Evolutionary conservation across 2,329 filamentous ascomycete genomes (phyloP).

Genomic region (Dothidotthia symphoricarpi): DNA sequence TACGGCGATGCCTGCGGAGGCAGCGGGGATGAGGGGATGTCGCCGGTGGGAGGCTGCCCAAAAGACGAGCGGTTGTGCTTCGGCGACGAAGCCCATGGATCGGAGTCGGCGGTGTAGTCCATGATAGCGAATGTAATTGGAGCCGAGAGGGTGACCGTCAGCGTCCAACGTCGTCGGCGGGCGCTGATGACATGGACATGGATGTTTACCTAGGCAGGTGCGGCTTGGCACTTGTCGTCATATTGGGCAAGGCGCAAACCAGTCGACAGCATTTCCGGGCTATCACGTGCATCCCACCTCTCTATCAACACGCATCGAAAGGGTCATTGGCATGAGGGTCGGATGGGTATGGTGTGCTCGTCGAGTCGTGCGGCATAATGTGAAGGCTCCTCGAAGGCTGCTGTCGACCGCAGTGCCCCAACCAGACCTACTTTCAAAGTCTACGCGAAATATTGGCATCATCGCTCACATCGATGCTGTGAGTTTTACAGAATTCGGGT

Average conservation of each 20-base stretch:
- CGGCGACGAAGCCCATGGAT: constrained; percentile 64
- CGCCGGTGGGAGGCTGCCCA: constrained; percentile 45
- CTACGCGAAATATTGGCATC: constrained; percentile 94
- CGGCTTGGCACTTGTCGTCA: constrained; percentile 18
- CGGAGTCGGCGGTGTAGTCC: constrained; percentile 60
- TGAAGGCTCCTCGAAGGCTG: constrained; percentile 29
- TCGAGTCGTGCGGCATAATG: constrained; percentile 35
- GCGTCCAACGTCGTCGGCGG: constrained; percentile 17
- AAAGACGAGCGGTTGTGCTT: constrained; percentile 52
- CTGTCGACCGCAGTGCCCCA: constrained; percentile 28
- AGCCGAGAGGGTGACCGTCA: constrained; percentile 18
- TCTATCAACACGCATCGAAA: constrained; percentile 6
- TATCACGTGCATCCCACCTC: constrained; percentile 26
- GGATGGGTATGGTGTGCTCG: constrained; percentile 37
- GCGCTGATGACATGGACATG: constrained; percentile 21
- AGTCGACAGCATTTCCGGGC: constrained; percentile 9
- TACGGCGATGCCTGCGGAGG: constrained; percentile 43
- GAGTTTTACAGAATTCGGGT: constrained; percentile 27
- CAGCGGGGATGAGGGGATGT: constrained; percentile 43
- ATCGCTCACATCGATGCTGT: constrained; percentile 97
- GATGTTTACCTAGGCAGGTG: constrained; percentile 11
- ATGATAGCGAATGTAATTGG: constrained; percentile 46
- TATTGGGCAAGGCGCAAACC: constrained; percentile 29
- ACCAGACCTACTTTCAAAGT: constrained; percentile 54
- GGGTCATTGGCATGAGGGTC: constrained; percentile 33